Percentiles rank a stretch among this genome's conserved stretches.
Evolutionary conservation across 208 protist genomes (phyloP).

Genomic region (Phytomonas francai): DNA sequence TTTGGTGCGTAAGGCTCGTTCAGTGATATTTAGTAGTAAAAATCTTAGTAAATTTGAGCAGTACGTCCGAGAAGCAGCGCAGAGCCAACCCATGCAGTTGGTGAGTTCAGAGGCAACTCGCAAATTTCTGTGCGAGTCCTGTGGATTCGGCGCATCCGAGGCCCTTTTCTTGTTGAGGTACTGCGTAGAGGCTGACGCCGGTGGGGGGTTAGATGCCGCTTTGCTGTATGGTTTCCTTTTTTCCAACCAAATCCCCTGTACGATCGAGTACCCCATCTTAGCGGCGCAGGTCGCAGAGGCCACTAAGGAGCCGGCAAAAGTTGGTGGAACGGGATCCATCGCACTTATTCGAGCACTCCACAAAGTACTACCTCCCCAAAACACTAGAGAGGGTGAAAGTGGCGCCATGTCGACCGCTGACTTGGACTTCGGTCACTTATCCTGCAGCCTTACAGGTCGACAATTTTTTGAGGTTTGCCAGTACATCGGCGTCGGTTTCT

Average conservation of each 20-base stretch:
- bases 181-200: constrained; percentile 11
- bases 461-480: constrained; percentile 55
- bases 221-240: constrained; percentile 54
- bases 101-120: background rate
- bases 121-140: constrained; percentile 20
- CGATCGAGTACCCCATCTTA: constrained; percentile 57
- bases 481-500: constrained; percentile 27
- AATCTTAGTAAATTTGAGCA: constrained; percentile 32
- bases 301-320: constrained; percentile 18
- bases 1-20: background rate
- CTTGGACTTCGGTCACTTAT: constrained; percentile 14
- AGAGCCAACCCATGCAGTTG: background rate
- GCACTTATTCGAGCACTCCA: background rate
- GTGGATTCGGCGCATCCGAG: constrained; percentile 41
- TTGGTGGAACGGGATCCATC: background rate
- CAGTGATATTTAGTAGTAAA: constrained; percentile 15
- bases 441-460: constrained; percentile 18
- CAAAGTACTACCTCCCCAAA: background rate
- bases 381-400: background rate
- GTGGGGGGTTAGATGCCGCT: constrained; percentile 20
- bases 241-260: constrained; percentile 27
- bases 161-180: constrained; percentile 32
- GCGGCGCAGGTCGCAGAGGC: constrained; percentile 56
- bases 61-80: constrained; percentile 17
- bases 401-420: constrained; percentile 4